Evolutionary conservation across 805 yeast genomes (phyloP), one percentile per base, ranked within the genome.

Genomic region (Scheffersomyces spartinae): DNA sequence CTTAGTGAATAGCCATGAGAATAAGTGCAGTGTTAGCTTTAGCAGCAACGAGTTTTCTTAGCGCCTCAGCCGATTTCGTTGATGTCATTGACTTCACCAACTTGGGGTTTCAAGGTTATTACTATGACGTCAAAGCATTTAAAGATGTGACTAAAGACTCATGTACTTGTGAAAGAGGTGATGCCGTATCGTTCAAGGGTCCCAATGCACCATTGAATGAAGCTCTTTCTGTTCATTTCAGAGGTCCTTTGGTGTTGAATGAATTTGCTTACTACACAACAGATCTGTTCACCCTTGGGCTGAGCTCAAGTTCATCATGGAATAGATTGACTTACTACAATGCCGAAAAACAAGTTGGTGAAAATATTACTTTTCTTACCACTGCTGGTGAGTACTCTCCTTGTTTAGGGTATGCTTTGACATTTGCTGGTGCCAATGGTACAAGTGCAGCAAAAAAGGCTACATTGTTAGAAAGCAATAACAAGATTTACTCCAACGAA

Each of bases 171-270:
- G 54, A 48, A 16, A 36, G 57, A 18, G 51, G 61, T 30, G 30
- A 35, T 4, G 45, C 50, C n/a, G 45, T 54, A 31, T 15, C 40
- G 4, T 71, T 73, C 36, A 51, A 63, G 7, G 88, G 88, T 13
- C 30, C 68, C 13, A 69, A 74, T 40, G 52, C 84, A 15, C 91
- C 91, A 5, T 44, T 78, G 20, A 55, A 76, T 44, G 74, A 67
- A 37, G 85, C 73, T 44, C 57, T 79, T 14, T 73, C 84, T 4
- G 83, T 79, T 9, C 91, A 79, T 45, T 70, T 79, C 47, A 67
- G 91, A 54, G 91, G 91, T 23, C 91, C 91, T 7, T 45, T 79
- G 32, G 53, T 64, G 9, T 56, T 79, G 41, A 49, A 54, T 32
- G 64, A 68, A 39, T 79, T 78, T 43, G 86, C 72, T 4, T 73